Base-by-base conservation (phyloP, 306 rosid genomes). In the Gastrolobium villosum region DNA sequence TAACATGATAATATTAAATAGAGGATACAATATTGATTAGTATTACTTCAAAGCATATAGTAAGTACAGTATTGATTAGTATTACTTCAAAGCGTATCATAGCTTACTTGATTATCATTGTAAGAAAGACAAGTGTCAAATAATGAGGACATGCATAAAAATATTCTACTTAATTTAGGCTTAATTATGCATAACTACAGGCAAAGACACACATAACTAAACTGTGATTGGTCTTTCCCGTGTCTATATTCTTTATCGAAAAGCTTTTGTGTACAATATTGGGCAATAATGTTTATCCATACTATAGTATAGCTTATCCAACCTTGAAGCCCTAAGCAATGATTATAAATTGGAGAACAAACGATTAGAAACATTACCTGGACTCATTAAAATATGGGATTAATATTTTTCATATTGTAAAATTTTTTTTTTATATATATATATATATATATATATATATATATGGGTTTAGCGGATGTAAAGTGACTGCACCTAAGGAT, bases 171-270 rank as follows among this genome's bases (percentile, higher is more conserved):
- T 57, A 57, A 37, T 57, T 57, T 44, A 49, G 61, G 45, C 82
- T 82, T 34, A 79, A 79, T 84, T 68, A 78, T 80, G 81, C 60
- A 74, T 43, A 46, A 45, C 15, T 67, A 82, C 87, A 81, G 72
- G 70, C 61, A 70, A 78, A 72, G 71, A 79, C 86, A 72, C 94
- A 89, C 88, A 79, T 72, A 79, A 65, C 76, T 78, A 48, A 31
- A 55, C 14, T 54, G 34, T 80, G 79, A 87, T 92, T 91, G 90
- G 90, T 72, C 84, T 86, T 77, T 36, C 57, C 57, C 31, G 59
- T 73, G 7, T 83, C 76, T 83, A 72, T 70, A 37, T 50, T 28
- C 13, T 52, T 10, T 39, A 30, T 65, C 36, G 4, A 40, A 79
- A 62, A 62, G 66, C 65, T 70, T 39, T 70, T 60, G 31, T 35